Conservation (phyloP, 106 monocot species). For the Triglochin maritima region DNA sequence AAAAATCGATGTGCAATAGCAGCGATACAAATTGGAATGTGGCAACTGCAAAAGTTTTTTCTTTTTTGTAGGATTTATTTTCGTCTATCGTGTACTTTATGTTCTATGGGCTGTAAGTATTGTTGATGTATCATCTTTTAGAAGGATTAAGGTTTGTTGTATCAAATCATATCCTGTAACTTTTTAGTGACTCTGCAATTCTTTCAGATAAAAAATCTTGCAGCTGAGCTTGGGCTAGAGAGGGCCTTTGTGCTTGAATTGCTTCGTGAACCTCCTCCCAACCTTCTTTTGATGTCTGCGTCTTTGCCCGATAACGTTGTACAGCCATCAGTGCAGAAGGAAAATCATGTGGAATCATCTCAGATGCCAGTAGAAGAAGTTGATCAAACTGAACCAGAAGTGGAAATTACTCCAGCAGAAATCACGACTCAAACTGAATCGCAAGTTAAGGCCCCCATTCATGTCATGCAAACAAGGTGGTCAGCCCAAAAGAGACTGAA, state of each 20-base stretch:
- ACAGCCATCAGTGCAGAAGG: conserved; percentile 17
- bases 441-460: conserved; percentile 35
- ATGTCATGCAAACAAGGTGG: conserved; percentile 57
- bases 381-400: too few relatives aligned
- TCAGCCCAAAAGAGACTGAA: conserved; percentile 63
- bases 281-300: conserved; percentile 67
- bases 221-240: conserved; percentile 77
- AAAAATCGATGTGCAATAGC: too few relatives aligned
- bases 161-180: too few relatives aligned
- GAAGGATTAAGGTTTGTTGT: too few relatives aligned
- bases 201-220: conserved; percentile 76
- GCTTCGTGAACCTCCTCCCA: conserved; percentile 86
- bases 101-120: too few relatives aligned
- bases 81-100: too few relatives aligned
- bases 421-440: conserved; percentile 25
- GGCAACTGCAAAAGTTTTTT: too few relatives aligned
- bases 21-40: too few relatives aligned
- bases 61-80: too few relatives aligned
- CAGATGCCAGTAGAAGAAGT: background rate
- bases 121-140: too few relatives aligned
- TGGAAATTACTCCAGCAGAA: too few relatives aligned
- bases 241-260: conserved; percentile 70
- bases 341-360: conserved; percentile 16
- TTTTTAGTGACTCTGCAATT: too few relatives aligned
- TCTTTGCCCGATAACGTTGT: conserved; percentile 56